phyloP scores from a whole-genome alignment of 345 rosid genomes.

The Angophora floribunda region DNA sequence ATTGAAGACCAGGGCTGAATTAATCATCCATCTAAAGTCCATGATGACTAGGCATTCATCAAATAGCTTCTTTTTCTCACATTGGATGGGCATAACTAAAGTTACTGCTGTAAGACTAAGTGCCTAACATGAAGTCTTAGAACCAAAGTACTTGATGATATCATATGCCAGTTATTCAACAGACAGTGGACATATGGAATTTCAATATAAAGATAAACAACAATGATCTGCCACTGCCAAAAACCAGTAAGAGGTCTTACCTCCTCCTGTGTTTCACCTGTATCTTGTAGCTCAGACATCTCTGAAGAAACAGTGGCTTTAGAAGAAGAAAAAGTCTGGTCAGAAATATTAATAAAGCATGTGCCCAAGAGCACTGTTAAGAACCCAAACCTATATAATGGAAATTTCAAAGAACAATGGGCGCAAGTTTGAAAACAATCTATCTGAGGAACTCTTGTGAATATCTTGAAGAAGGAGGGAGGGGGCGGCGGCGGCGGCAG shows the following conservation, averaged over 20 bases:
- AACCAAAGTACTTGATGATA: neutral
- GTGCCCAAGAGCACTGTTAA: neutral
- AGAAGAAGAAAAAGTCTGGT: constrained; percentile 1
- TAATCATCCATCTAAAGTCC: neutral
- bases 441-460: neutral
- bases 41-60: neutral
- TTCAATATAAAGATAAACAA: neutral
- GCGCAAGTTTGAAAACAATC: neutral
- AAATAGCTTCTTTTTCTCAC: neutral
- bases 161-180: neutral
- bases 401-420: neutral
- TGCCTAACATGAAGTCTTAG: neutral
- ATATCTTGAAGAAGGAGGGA: neutral
- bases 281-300: constrained; percentile 81
- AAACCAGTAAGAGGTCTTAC: constrained; percentile 15
- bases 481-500: neutral
- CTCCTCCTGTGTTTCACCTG: constrained; percentile 75
- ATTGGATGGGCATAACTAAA: neutral
- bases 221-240: neutral
- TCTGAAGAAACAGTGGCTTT: constrained; percentile 81
- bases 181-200: neutral
- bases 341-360: neutral
- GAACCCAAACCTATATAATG: neutral
- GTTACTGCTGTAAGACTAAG: neutral
- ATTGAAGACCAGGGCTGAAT: neutral